phyloP scores from a whole-genome alignment of 441 rosid species.

The Isatis lusitanica region DNA sequence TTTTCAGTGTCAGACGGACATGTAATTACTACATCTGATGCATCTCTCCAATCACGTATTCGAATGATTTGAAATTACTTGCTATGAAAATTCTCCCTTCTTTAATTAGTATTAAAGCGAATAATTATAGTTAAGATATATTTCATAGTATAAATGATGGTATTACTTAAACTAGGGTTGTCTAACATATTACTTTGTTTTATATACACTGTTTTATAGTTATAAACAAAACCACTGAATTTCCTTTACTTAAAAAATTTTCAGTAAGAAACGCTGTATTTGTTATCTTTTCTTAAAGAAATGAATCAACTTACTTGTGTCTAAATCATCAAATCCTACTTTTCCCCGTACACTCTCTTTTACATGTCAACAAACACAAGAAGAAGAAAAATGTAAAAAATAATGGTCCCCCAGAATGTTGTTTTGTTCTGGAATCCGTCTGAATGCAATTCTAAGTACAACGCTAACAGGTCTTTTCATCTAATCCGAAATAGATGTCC shows the following conservation, averaged over 20 bases:
- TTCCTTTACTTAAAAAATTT: neutral
- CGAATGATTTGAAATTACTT: no score
- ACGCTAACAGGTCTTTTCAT: neutral
- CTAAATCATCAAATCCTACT: neutral
- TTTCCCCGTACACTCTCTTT: neutral
- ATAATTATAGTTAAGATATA: no score
- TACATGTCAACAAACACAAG: slow-evolving; percentile 6
- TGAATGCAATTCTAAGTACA: slow-evolving; percentile 1
- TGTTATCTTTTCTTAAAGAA: neutral
- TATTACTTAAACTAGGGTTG: no score
- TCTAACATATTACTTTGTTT: no score
- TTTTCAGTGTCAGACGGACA: no score
- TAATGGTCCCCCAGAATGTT: neutral
- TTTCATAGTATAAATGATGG: no score
- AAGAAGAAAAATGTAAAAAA: neutral
- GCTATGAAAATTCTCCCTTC: no score
- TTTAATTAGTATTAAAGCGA: no score
- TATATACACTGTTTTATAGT: no score
- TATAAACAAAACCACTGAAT: no score
- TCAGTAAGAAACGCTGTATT: neutral
- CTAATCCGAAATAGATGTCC: slow-evolving; percentile 45
- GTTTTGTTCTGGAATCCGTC: slow-evolving; percentile 2
- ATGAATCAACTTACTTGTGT: neutral
- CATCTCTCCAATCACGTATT: no score
- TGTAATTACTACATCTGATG: no score